Conservation (phyloP, 2,329 filamentous ascomycete species). For the Xylaria multiplex region DNA sequence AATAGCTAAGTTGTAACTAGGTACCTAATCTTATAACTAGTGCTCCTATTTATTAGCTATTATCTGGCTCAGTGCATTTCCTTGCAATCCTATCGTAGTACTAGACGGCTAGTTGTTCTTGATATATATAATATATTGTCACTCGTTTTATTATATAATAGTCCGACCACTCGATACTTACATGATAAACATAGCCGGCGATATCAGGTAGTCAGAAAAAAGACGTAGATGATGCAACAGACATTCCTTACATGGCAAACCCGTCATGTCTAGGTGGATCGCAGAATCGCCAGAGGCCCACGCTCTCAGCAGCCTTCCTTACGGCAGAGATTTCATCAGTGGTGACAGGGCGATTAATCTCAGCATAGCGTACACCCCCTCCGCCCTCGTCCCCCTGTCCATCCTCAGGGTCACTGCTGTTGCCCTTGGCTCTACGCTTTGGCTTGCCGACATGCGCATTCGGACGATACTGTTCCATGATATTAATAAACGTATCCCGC, state of each 20-base stretch:
- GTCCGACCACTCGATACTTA: not conserved
- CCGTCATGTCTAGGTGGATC: slow-evolving; percentile 67
- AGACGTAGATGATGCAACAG: slow-evolving; percentile 10
- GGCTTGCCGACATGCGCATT: slow-evolving; percentile 83
- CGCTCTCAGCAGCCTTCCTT: slow-evolving; percentile 72
- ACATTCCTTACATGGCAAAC: slow-evolving; percentile 57
- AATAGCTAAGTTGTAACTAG: too few relatives aligned
- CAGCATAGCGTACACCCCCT: slow-evolving; percentile 71
- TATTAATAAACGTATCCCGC: slow-evolving; percentile 80
- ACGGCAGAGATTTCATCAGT: slow-evolving; percentile 73
- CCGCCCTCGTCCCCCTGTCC: slow-evolving; percentile 45
- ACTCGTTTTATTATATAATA: not conserved
- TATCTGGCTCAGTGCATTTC: not conserved
- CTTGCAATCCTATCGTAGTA: not conserved
- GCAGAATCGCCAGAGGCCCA: slow-evolving; percentile 82
- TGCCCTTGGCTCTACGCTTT: slow-evolving; percentile 51
- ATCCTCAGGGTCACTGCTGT: slow-evolving; percentile 23
- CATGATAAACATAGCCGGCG: not conserved
- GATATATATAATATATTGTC: not conserved
- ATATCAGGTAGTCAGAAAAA: not conserved
- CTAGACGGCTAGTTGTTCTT: too few relatives aligned
- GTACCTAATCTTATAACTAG: too few relatives aligned
- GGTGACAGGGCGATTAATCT: slow-evolving; percentile 79
- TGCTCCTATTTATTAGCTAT: too few relatives aligned
- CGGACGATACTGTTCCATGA: slow-evolving; percentile 90